Conservation (phyloP, 805 yeast species). For the Wickerhamomyces pijperi region DNA sequence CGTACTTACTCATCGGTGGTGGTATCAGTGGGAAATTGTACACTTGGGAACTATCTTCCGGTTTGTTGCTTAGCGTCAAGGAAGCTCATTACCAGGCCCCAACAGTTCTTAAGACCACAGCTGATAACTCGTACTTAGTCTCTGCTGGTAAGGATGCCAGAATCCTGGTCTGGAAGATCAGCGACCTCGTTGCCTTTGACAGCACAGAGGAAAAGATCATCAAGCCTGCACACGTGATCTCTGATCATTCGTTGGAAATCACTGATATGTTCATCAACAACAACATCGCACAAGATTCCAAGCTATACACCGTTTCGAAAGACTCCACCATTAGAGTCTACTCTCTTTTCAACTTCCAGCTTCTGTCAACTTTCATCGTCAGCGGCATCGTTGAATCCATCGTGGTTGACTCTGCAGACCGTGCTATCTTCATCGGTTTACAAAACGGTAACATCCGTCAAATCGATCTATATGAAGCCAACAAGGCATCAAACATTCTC, state of each 20-base stretch:
- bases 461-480: conserved; percentile 37
- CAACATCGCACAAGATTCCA: conserved; percentile 49
- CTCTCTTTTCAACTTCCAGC: conserved; percentile 30
- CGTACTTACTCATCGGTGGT: conserved; percentile 66
- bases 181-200: conserved; percentile 38
- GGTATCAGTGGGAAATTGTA: conserved; percentile 66
- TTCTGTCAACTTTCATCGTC: conserved; percentile 65
- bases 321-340: conserved; percentile 73
- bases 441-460: conserved; percentile 47
- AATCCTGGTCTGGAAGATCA: conserved; percentile 58
- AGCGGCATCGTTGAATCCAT: conserved; percentile 46
- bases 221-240: conserved; percentile 48
- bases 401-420: conserved; percentile 66
- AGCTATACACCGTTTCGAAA: conserved; percentile 55
- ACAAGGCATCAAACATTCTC: conserved; percentile 15
- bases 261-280: conserved; percentile 33
- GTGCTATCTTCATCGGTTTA: conserved; percentile 64
- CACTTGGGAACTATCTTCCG: conserved; percentile 79
- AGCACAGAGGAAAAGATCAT: conserved; percentile 23
- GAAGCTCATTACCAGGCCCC: conserved; percentile 81
- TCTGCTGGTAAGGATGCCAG: conserved; percentile 81
- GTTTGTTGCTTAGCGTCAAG: conserved; percentile 56
- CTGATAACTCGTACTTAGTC: conserved; percentile 54
- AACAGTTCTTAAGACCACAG: conserved; percentile 43
- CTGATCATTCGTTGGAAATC: conserved; percentile 43